These are phyloP conservation scores for Mesembryanthemum crystallinum DNA, from an alignment of 148 eudicot species.

Conservation along the genomic window DNA sequence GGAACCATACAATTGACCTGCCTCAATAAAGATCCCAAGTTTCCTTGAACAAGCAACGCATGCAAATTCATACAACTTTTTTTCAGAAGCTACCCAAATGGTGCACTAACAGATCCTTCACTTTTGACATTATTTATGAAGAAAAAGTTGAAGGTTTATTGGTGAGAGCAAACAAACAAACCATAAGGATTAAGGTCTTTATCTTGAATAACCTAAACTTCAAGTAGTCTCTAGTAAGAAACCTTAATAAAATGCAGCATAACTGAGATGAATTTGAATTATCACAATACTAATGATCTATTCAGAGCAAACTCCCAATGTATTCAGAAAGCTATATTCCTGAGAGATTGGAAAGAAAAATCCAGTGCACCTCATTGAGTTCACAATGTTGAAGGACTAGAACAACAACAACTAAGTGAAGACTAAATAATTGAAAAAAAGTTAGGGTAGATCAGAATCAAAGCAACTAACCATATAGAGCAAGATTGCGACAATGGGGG, in stretches of 20 bases:
- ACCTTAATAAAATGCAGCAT: background rate
- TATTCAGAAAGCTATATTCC: background rate
- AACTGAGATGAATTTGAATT: no score
- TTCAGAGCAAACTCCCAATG: no score
- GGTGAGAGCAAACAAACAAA: background rate
- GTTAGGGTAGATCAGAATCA: background rate
- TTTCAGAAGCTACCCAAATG: background rate
- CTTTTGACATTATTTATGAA: background rate
- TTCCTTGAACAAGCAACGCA: background rate
- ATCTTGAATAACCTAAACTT: background rate
- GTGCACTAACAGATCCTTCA: background rate
- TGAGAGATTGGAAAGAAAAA: background rate
- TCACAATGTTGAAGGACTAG: background rate
- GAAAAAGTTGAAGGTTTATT: background rate
- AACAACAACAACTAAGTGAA: background rate
- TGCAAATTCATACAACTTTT: no score
- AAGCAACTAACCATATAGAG: background rate
- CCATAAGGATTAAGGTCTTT: background rate
- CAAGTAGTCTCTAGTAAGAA: no score
- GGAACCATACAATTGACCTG: no score
- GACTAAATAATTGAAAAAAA: background rate
- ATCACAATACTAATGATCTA: no score
- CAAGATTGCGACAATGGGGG: background rate
- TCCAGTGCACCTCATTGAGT: background rate
- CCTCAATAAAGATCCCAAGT: no score